Evolutionary conservation across 2,329 filamentous ascomycete genomes (phyloP), one percentile per base, ranked within the genome.

Genomic region (Aureobasidium leucospermi): DNA sequence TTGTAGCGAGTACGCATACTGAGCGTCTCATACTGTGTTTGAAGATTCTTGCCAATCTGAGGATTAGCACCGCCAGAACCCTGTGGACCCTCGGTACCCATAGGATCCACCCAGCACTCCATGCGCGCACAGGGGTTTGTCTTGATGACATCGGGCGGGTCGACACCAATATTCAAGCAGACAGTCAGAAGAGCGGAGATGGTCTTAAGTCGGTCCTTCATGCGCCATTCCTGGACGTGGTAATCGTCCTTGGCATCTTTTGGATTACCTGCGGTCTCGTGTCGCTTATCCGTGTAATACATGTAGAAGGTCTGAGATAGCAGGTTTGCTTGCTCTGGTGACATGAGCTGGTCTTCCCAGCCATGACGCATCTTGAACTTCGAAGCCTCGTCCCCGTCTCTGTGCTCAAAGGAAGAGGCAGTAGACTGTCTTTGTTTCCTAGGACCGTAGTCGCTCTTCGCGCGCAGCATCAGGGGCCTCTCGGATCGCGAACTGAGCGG

Each of bases 211-310:
- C 94, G 84, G 73, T 99, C 94, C 66, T 91, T 87, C 89, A 97
- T 96, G 61, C 94, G 88, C 94, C 94, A 99, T 72, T 97, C 94
- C 70, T 96, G 89, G 6, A 96, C 81, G 52, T 70, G 64, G 43
- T 61, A 62, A 8, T 60, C 58, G 32, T 63, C 64, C 59, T 65
- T 67, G 6, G 67, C 64, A 45, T 71, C 66, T 70, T 91, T 90
- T 15, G 91, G 90, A 65, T 92, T 90, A 23, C 91, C 94, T 38
- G 90, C 93, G 23, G 90, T 94, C 72, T 97, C 94, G 75, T 99
- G 94, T 57, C 93, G 87, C 75, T 97, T 97, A 74, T 99, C 94
- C 64, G 93, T 96, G 74, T 89, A 99, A 76, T 99, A 99, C 93
- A 97, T 97, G 78, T 96, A 97, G 85, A 96, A 99, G 66, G 90